phyloP scores from a whole-genome alignment of 805 yeast species.

The Saturnispora besseyi region DNA sequence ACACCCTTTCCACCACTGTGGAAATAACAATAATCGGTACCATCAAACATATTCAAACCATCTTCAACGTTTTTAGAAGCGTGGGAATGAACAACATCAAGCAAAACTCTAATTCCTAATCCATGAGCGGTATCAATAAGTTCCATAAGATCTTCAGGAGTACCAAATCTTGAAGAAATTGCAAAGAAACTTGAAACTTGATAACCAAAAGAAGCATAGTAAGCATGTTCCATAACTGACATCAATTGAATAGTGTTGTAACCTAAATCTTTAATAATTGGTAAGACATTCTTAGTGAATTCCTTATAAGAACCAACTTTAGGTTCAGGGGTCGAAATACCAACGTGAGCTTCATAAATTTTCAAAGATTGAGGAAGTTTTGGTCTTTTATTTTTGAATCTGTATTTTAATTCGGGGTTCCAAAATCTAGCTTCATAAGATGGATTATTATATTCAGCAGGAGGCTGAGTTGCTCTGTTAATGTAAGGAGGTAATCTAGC shows the following conservation, averaged over 20 bases:
- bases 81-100: constrained; percentile 94
- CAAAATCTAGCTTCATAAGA: constrained; percentile 85
- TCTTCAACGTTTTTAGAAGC: constrained; percentile 91
- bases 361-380: constrained; percentile 44
- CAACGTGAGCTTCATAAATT: constrained; percentile 93
- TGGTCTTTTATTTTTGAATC: constrained; percentile 62
- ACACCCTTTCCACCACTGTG: constrained; percentile 80
- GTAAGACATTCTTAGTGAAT: constrained; percentile 71
- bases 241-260: constrained; percentile 90
- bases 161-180: constrained; percentile 79
- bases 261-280: constrained; percentile 77
- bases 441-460: constrained; percentile 37
- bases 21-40: constrained; percentile 91
- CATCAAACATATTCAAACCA: constrained; percentile 89
- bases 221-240: constrained; percentile 99
- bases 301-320: constrained; percentile 77
- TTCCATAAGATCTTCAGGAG: constrained; percentile 91
- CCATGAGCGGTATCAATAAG: constrained; percentile 88
- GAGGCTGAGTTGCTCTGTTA: constrained; percentile 69
- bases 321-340: constrained; percentile 88
- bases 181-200: constrained; percentile 93
- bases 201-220: constrained; percentile 96
- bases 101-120: constrained; percentile 72
- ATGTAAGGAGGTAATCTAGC: constrained; percentile 90
- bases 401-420: constrained; percentile 60